Conservation (phyloP, 768 basidiomycete species). For the Suillus discolor region DNA sequence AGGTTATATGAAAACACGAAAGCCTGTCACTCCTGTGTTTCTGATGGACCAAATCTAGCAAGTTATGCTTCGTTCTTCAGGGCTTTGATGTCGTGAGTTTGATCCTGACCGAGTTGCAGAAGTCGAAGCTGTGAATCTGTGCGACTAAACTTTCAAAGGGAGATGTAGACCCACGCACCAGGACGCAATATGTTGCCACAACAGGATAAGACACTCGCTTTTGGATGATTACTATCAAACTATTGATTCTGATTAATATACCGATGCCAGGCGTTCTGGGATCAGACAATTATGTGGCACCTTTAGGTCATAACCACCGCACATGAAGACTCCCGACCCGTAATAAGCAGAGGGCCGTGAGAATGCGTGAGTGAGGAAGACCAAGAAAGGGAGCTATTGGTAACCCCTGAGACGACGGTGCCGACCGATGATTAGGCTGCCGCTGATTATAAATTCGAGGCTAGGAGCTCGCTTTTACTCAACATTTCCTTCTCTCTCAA, state of each 20-base stretch:
- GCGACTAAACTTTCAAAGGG: neutral
- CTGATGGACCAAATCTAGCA: neutral
- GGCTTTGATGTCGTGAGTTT: neutral
- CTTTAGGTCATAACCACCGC: neutral
- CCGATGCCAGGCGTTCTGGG: neutral
- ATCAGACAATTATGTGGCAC: neutral
- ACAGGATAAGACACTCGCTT: neutral
- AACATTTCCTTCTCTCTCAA: neutral
- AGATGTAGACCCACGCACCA: neutral
- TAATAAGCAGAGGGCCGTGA: slow-evolving; percentile 15
- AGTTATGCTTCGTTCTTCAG: neutral
- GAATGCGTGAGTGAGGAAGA: slow-evolving; percentile 25
- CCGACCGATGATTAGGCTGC: neutral
- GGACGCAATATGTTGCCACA: neutral
- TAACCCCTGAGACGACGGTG: slow-evolving; percentile 1
- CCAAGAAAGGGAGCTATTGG: slow-evolving; percentile 26
- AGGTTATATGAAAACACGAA: neutral
- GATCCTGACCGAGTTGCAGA: neutral
- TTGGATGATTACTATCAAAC: neutral
- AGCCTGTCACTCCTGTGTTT: neutral
- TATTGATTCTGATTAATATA: neutral
- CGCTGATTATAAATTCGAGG: slow-evolving; percentile 22
- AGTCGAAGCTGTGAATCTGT: neutral
- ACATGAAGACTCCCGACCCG: neutral
- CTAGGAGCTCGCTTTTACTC: neutral